Conservation (phyloP, 2,329 filamentous ascomycete genomes). For the Stemphylium beticola region DNA sequence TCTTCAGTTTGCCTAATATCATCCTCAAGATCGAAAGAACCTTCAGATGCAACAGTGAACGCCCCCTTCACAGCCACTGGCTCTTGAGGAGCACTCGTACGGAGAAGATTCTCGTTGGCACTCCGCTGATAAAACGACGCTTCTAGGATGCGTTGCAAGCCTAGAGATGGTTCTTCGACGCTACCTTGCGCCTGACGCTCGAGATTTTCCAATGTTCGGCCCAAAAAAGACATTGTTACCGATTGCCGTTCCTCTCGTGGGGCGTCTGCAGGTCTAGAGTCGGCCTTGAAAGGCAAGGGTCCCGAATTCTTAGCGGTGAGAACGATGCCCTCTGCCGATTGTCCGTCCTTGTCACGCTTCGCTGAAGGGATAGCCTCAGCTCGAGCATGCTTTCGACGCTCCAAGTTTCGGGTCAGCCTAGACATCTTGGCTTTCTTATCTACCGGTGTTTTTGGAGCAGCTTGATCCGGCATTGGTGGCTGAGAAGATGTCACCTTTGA, state of each 20-base stretch:
- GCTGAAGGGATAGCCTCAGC: not conserved
- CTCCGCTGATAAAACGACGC: not conserved
- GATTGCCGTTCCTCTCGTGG: not conserved
- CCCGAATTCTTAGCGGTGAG: not conserved
- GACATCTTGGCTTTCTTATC: not conserved
- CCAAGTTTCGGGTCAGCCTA: not conserved
- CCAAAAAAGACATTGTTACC: not conserved
- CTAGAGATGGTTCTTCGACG: not conserved
- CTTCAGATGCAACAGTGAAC: slow-evolving; percentile 8
- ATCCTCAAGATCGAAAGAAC: slow-evolving; percentile 1
- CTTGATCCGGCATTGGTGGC: not conserved
- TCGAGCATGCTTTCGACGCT: slow-evolving; percentile 2
- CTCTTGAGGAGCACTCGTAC: not conserved
- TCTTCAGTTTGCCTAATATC: slow-evolving; percentile 11
- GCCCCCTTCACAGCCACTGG: not conserved
- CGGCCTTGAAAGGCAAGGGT: not conserved
- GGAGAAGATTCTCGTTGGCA: not conserved
- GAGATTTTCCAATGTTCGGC: not conserved
- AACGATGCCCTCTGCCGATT: not conserved
- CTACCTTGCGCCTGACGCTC: not conserved
- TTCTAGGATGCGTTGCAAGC: not conserved
- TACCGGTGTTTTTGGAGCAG: not conserved
- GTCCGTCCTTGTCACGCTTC: slow-evolving; percentile 5
- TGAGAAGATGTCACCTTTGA: not conserved
- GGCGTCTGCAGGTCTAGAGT: not conserved